Conservation (phyloP, 345 rosid genomes). For the Carallia pectinifolia region DNA sequence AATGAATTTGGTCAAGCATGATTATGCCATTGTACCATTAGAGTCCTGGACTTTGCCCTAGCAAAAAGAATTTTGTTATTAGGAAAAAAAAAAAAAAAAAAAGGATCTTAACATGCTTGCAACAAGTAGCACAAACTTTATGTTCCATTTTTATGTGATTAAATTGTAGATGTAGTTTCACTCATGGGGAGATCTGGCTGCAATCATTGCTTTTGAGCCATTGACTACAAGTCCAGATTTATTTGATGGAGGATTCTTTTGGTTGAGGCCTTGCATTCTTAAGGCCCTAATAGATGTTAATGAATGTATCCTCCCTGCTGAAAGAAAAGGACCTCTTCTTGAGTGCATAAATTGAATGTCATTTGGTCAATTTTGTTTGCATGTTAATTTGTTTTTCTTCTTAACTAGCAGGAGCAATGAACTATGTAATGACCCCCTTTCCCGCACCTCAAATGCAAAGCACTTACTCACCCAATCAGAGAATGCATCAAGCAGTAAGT, state of each 20-base stretch:
- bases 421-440: constrained; percentile 25
- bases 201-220: neutral
- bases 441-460: constrained; percentile 33
- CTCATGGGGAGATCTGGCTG: neutral
- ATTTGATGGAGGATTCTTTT: neutral
- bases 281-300: neutral
- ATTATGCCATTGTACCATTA: neutral
- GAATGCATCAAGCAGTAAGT: constrained; percentile 38
- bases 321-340: neutral
- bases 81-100: neutral
- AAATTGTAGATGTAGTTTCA: no score
- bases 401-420: constrained; percentile 43
- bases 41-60: neutral
- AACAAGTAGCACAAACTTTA: no score
- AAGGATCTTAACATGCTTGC: no score
- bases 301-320: neutral
- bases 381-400: constrained; percentile 16
- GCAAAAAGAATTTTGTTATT: neutral
- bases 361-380: neutral
- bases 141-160: no score
- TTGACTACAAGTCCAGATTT: neutral
- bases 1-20: neutral
- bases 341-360: neutral
- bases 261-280: neutral
- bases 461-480: constrained; percentile 30